Percentiles rank a stretch among this genome's conserved stretches.
These are phyloP conservation scores for Phytophthora parvispora DNA, from an alignment of 352 stramenopile species.

Conservation along the genomic window DNA sequence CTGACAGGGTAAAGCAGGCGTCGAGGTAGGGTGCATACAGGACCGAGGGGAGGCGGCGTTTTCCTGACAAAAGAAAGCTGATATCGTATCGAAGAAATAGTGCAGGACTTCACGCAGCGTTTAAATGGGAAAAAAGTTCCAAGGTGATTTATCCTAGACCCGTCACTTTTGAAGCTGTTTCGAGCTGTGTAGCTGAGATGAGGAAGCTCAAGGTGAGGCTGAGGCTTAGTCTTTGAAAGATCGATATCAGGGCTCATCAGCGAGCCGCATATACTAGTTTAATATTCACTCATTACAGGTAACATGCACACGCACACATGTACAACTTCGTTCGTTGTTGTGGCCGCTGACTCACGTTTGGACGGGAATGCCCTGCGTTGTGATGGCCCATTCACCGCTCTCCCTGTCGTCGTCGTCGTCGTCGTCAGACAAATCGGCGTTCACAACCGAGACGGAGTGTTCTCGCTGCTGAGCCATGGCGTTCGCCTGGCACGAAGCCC, in stretches of 20 bases:
- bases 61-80: too few relatives aligned
- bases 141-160: too few relatives aligned
- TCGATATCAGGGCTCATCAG: not conserved
- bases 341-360: constrained; percentile 4
- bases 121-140: too few relatives aligned
- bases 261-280: not conserved
- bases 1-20: not conserved
- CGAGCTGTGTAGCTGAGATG: too few relatives aligned
- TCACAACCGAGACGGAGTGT: constrained; percentile 26
- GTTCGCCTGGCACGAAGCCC: not conserved
- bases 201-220: too few relatives aligned
- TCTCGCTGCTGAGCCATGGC: not conserved
- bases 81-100: too few relatives aligned
- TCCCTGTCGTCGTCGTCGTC: constrained; percentile 26
- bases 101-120: too few relatives aligned
- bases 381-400: constrained; percentile 40
- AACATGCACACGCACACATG: not conserved
- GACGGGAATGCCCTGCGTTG: constrained; percentile 31
- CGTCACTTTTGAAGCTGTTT: too few relatives aligned
- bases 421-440: constrained; percentile 20
- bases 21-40: not conserved
- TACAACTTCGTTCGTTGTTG: constrained; percentile 25
- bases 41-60: too few relatives aligned
- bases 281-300: not conserved
- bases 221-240: not conserved